phyloP scores from a whole-genome alignment of 2,329 filamentous ascomycete species.

The Aspergillus brunneoviolaceus region DNA sequence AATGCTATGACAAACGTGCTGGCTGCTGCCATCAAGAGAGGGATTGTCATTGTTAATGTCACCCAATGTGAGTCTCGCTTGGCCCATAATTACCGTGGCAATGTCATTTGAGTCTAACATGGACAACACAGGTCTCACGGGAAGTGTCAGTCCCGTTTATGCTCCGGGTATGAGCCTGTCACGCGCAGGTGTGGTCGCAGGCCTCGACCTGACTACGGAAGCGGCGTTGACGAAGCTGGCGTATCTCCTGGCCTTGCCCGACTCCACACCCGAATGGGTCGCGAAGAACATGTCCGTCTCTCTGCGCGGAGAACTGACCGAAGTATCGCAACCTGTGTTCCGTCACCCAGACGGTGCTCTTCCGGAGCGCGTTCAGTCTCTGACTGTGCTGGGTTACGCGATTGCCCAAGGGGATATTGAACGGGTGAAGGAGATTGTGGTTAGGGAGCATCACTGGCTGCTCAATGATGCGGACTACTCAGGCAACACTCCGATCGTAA shows the following conservation, averaged over 20 bases:
- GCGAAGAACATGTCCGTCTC: constrained; percentile 69
- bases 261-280: constrained; percentile 65
- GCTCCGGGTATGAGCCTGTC: constrained; percentile 75
- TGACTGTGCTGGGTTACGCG: constrained; percentile 76
- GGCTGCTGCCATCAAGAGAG: constrained; percentile 71
- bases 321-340: constrained; percentile 70
- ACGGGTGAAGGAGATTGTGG: constrained; percentile 66
- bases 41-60: constrained; percentile 84
- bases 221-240: constrained; percentile 88
- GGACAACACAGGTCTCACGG: constrained; percentile 50
- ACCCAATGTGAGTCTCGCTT: constrained; percentile 70
- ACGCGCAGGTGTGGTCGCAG: constrained; percentile 81
- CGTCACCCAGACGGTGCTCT: constrained; percentile 66
- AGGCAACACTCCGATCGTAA: constrained; percentile 65
- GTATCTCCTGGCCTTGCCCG: constrained; percentile 72
- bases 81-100: constrained; percentile 40
- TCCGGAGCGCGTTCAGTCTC: constrained; percentile 60
- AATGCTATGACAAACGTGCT: constrained; percentile 77
- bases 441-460: constrained; percentile 64
- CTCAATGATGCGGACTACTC: constrained; percentile 77
- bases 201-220: constrained; percentile 84
- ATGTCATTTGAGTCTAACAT: constrained; percentile 19
- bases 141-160: constrained; percentile 75
- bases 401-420: constrained; percentile 69
- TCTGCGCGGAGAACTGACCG: constrained; percentile 82